Percentiles rank a stretch among this genome's conserved stretches.
These are phyloP conservation scores for Nicotiana attenuata DNA, from an alignment of 257 asterid genomes.

Conservation along the genomic window DNA sequence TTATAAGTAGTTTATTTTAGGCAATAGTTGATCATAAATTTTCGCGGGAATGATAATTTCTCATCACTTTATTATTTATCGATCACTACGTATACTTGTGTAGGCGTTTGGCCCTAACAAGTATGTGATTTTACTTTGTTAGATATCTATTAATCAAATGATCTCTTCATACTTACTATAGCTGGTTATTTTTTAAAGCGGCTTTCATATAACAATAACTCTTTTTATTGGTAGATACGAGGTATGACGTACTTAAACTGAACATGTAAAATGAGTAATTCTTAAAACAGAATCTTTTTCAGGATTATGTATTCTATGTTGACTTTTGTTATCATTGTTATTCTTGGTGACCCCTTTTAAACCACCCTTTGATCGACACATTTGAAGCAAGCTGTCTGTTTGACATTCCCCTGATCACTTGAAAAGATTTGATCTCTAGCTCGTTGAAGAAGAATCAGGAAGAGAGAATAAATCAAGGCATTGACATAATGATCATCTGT, in stretches of 20 bases:
- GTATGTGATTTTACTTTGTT: too few species aligned
- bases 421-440: neutral
- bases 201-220: too few species aligned
- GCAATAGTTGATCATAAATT: too few species aligned
- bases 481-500: neutral
- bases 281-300: neutral
- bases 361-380: neutral
- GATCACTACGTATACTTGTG: too few species aligned
- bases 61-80: too few species aligned
- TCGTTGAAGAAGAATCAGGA: neutral
- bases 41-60: too few species aligned
- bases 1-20: too few species aligned
- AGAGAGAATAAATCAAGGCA: neutral
- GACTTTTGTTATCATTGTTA: neutral
- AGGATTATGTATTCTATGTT: neutral
- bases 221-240: neutral
- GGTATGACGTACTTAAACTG: neutral
- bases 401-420: conserved; percentile 1
- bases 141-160: too few species aligned
- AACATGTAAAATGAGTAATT: neutral
- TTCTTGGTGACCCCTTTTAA: neutral
- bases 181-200: too few species aligned
- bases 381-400: conserved; percentile 6
- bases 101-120: too few species aligned
- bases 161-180: too few species aligned